Evolutionary conservation across 305 asterid species (phyloP).

Genomic region (Plantago coronopus): DNA sequence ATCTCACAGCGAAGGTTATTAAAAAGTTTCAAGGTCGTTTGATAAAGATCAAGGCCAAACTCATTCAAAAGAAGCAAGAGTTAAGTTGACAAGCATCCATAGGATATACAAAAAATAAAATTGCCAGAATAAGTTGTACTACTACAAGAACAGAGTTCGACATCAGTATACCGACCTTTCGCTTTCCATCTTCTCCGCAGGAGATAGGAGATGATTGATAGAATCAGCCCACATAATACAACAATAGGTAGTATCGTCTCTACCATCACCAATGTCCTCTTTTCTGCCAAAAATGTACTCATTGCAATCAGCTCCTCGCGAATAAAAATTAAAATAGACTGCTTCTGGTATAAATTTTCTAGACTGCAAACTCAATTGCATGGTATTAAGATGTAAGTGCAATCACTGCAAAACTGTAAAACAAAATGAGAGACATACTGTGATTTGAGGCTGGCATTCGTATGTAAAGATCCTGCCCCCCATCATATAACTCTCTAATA

Average conservation of each 20-base stretch:
- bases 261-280: constrained; percentile 5
- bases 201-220: background rate
- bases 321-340: background rate
- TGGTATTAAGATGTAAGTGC: background rate
- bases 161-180: background rate
- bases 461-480: constrained; percentile 27
- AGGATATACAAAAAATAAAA: background rate
- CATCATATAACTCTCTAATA: constrained; percentile 22
- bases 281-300: background rate
- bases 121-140: background rate
- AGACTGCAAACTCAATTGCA: background rate
- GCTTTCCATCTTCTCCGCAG: constrained; percentile 2
- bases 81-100: background rate
- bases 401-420: background rate
- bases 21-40: background rate
- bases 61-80: background rate
- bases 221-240: background rate
- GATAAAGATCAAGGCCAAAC: background rate
- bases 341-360: background rate
- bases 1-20: background rate
- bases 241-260: background rate
- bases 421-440: background rate
- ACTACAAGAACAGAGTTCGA: too few relatives aligned
- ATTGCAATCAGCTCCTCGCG: background rate
- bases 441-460: constrained; percentile 20